Evolutionary conservation across 768 basidiomycete genomes (phyloP).

Genomic region (Cubamyces lactineus): DNA sequence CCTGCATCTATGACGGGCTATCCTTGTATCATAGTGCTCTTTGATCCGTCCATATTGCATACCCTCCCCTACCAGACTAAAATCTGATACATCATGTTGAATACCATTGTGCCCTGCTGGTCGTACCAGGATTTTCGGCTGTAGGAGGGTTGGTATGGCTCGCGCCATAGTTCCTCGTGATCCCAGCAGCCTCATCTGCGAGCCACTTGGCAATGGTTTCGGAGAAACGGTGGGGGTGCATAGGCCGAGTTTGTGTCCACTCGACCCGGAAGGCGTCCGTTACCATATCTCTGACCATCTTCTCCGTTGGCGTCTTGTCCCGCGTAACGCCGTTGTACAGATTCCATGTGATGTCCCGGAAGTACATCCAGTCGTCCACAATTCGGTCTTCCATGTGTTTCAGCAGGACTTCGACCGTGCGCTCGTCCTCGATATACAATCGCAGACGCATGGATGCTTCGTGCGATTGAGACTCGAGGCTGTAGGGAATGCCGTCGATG

Average conservation of each 20-base stretch:
- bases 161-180: background rate
- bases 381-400: constrained; percentile 77
- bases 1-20: background rate
- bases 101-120: background rate
- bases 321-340: constrained; percentile 21
- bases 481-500: constrained; percentile 4
- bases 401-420: constrained; percentile 78
- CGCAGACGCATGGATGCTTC: constrained; percentile 60
- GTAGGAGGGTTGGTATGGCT: background rate
- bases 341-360: constrained; percentile 43
- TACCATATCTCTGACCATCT: constrained; percentile 25
- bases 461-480: constrained; percentile 52
- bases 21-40: background rate
- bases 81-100: background rate
- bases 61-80: background rate
- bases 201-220: background rate
- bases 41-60: background rate
- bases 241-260: background rate
- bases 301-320: constrained; percentile 23
- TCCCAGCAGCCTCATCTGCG: background rate
- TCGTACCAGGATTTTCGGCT: no score
- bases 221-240: background rate
- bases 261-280: constrained; percentile 25
- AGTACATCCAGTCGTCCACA: constrained; percentile 73
- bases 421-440: constrained; percentile 80